phyloP scores from a whole-genome alignment of 768 basidiomycete species.

The Chalciporus piperatus region DNA sequence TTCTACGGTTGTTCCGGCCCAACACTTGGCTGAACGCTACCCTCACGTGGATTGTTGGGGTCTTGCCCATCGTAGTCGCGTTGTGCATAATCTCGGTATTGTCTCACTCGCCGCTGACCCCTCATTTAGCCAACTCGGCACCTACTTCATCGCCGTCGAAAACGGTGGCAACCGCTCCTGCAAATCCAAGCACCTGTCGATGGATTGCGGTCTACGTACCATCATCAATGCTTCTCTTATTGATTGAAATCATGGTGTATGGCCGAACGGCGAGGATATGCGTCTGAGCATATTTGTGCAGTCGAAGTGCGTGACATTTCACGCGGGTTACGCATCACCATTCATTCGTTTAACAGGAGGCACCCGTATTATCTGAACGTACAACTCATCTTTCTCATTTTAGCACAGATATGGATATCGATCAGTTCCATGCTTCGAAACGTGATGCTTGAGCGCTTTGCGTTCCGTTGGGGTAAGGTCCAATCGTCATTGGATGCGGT shows the following conservation, averaged over 20 bases:
- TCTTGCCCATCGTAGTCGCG: conserved; percentile 55
- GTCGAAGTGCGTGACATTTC: conserved; percentile 49
- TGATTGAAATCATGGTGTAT: conserved; percentile 36
- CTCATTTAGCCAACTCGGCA: conserved; percentile 42
- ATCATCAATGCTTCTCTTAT: conserved; percentile 44
- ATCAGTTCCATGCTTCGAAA: conserved; percentile 51
- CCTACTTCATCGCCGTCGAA: conserved; percentile 51
- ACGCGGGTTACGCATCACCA: neutral
- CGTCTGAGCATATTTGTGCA: conserved; percentile 54
- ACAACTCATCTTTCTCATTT: conserved; percentile 55
- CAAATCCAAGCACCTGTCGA: conserved; percentile 45
- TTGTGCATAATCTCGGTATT: conserved; percentile 35
- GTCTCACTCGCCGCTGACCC: neutral
- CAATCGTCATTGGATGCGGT: conserved; percentile 17
- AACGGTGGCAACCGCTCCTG: conserved; percentile 43
- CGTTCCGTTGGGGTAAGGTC: conserved; percentile 40
- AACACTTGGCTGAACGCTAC: conserved; percentile 41
- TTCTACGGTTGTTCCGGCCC: conserved; percentile 42
- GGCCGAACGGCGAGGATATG: conserved; percentile 34
- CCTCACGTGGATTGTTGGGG: conserved; percentile 48
- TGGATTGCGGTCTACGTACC: conserved; percentile 45
- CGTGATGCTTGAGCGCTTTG: conserved; percentile 61
- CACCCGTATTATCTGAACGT: conserved; percentile 75
- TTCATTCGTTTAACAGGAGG: conserved; percentile 43
- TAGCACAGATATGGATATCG: conserved; percentile 51